Evolutionary conservation across 371 early-diverging fungal species (phyloP), one percentile per base, ranked within the genome.

Genomic region (Zancudomyces culisetae): DNA sequence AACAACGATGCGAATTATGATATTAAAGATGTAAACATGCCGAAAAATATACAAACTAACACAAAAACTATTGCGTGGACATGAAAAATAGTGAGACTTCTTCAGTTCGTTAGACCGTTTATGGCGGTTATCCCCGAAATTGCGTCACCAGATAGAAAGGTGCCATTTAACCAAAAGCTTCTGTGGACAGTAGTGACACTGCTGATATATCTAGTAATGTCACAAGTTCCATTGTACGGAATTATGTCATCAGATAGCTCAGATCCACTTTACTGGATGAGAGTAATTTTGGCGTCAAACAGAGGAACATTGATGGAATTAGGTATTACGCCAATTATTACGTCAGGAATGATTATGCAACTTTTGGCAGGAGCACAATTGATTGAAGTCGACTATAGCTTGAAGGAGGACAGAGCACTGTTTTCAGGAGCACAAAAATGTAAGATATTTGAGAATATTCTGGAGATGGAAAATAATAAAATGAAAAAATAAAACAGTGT

Each of bases 281-380:
- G 99, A 71, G 91, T 90, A 48, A 97, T 99, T 69, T 80, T 99
- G 60, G 99, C 99, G 42, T 90, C 95, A 42, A 99, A 96, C 77
- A 81, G 99, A 63, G 99, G 99, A 61, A 99, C 99, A 21, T 77
- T 99, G 26, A 98, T 97, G 98, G 99, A 99, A 76, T 75, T 98
- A 60, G 99, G 99, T 70, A 93, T 99, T 56, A 87, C 95, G 23
- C 99, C 99, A 26, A 94, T 99, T 62, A 84, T 99, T 49, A 97
- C 99, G 22, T 94, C 99, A 19, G 95, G 98, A 41, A 96, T 98
- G 94, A 90, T 99, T 56, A 92, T 98, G 90, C 99, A 99, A 72
- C 68, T 98, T 49, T 71, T 99, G 49, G 90, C 97, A 10, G 91
- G 90, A 55, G 86, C 94, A 55, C 89, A 90, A 62, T 70, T 99